Evolutionary conservation across 164 flowering plant species (phyloP).

Genomic region (Piper betle): DNA sequence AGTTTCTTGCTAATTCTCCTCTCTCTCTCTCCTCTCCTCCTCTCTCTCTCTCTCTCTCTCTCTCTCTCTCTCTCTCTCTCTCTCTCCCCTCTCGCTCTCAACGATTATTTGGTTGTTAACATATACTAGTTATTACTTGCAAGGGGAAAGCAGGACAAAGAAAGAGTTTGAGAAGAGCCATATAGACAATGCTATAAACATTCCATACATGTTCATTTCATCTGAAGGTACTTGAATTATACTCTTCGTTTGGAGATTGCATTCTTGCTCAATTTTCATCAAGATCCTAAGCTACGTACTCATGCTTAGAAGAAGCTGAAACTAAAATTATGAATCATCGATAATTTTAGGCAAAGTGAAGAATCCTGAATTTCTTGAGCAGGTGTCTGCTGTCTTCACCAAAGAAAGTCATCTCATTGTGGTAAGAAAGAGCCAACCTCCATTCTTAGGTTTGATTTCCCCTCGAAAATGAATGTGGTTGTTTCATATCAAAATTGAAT

Average conservation of each 20-base stretch:
- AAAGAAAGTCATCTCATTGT: constrained; percentile 58
- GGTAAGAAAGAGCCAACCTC: constrained; percentile 26
- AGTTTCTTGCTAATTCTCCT: background rate
- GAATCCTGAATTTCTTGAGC: constrained; percentile 58
- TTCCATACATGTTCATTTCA: constrained; percentile 36
- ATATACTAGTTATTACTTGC: too few relatives aligned
- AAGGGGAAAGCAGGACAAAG: constrained; percentile 33
- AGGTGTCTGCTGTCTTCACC: constrained; percentile 39
- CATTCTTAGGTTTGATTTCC: too few relatives aligned
- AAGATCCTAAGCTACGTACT: background rate
- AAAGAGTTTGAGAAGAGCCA: constrained; percentile 56
- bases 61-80: too few relatives aligned
- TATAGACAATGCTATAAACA: constrained; percentile 30
- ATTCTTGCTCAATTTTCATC: background rate
- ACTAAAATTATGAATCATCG: background rate
- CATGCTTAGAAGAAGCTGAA: background rate
- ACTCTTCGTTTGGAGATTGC: background rate
- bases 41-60: too few relatives aligned
- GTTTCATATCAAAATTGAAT: too few relatives aligned
- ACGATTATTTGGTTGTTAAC: too few relatives aligned
- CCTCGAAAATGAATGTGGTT: too few relatives aligned
- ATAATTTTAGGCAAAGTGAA: constrained; percentile 57
- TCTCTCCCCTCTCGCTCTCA: too few relatives aligned
- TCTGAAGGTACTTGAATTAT: constrained; percentile 35
- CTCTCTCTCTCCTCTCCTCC: too few relatives aligned